phyloP scores from a whole-genome alignment of 2,329 filamentous ascomycete species.

The Tolypocladium sp. region DNA sequence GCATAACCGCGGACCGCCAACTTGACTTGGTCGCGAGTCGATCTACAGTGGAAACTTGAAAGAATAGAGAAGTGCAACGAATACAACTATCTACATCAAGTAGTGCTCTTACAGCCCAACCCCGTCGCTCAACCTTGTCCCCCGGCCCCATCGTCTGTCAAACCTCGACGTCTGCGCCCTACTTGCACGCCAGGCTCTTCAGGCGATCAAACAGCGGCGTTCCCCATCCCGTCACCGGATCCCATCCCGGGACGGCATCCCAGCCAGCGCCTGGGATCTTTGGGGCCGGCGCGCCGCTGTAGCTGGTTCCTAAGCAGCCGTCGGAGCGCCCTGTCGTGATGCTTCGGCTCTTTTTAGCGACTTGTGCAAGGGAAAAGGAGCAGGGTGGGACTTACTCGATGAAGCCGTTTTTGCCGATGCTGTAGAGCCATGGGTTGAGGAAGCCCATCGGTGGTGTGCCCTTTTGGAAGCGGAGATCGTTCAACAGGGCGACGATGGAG shows the following conservation, averaged over 20 bases:
- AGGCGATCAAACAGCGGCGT: constrained; percentile 7
- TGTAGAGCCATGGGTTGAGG: constrained; percentile 53
- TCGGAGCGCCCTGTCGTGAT: constrained; percentile 23
- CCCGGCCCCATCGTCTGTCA: neutral
- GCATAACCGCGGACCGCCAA: too few relatives aligned
- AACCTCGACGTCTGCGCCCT: neutral
- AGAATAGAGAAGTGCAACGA: too few relatives aligned
- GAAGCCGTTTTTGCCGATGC: constrained; percentile 18
- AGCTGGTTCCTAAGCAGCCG: constrained; percentile 21
- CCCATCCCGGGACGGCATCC: constrained; percentile 6
- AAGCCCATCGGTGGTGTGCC: constrained; percentile 47
- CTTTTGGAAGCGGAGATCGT: constrained; percentile 49
- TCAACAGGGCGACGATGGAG: constrained; percentile 53
- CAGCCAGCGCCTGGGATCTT: constrained; percentile 7
- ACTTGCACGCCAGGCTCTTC: neutral
- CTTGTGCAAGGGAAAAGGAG: neutral
- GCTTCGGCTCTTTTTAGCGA: constrained; percentile 10
- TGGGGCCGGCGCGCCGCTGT: constrained; percentile 7
- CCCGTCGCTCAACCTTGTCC: too few relatives aligned
- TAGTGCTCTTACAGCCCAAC: neutral
- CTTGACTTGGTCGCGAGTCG: too few relatives aligned
- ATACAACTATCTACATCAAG: too few relatives aligned
- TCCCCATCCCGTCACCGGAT: constrained; percentile 7
- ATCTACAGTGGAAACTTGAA: too few relatives aligned
- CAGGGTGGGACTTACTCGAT: constrained; percentile 21